Base-by-base conservation (phyloP, 148 eudicot genomes). In the Chenopodium quinoa region DNA sequence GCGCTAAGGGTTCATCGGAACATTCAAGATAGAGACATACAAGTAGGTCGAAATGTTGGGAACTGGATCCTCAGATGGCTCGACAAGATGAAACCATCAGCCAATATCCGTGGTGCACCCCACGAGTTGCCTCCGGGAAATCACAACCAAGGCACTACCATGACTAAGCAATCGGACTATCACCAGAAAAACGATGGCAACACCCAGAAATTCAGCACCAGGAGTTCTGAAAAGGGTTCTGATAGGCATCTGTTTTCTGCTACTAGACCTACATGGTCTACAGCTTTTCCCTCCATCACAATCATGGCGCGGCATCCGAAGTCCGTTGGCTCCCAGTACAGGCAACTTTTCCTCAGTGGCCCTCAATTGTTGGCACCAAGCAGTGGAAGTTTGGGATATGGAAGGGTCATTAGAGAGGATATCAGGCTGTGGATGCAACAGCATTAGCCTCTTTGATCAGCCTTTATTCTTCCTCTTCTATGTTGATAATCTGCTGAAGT, bases 1-100 rank as follows among this genome's bases (percentile, higher is more conserved):
- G 96, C 94, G 13, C 84, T 92, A 73, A 90, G 66, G 80, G 88
- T 95, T 85, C 98, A 95, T 76, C 89, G 52, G 44, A 92, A 82
- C 73, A 87, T 95, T 84, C 98, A 95, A 82, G 84, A 91, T 60
- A 90, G 96, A 80, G 96, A 95, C 79, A 83, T 93, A 44, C 91
- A 91, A 85, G 93, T 89, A 58, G 96, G 97, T 75, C 88, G 93
- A 80, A 95, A 75, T 78, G 83, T 95, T 3, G 97, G 97, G 2
- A 93, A 93, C 86, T 75, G 97, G 88, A 92, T 95, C 81, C 97
- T 93, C 68, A 88, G 94, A 54, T 85, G 88, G 83, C 93, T 93
- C 4, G 92, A 93, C 88, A 84, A 46, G 75, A 82, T 88, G 83
- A 95, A 95, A 87, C 98, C 97, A 52, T 88, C 94, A 1, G 98